Base-by-base conservation (phyloP, 768 basidiomycete genomes). In the Rhizopogon salebrosus region DNA sequence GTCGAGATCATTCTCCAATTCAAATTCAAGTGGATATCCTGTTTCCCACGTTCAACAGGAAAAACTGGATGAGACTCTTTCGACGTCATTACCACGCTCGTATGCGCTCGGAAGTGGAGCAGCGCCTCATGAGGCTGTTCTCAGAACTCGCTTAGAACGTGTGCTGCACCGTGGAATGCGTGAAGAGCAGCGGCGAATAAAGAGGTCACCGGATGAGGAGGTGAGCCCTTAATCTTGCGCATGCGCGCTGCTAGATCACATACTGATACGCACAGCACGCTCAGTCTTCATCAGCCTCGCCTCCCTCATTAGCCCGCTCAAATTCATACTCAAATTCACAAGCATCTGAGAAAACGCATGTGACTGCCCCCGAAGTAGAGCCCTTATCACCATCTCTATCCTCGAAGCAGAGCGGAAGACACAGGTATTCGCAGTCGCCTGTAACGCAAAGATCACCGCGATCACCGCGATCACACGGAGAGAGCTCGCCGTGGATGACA, bases 111-210 rank as follows among this genome's bases (percentile, higher is more conserved):
- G 45, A 2, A 22, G 31, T 34, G 67, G 68, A 22, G 54, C 75
- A 49, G 59, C 75, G 14, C 80, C 79, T 0, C 82, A 79, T 49
- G 80, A 77, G 59, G 78, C 77, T 40, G 82, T 79, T 22, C 70
- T 83, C 23, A 73, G 77, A 7, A 75, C 71, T 43, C 71, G 79
- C 10, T 66, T 83, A 16, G 83, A 84, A 66, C 65, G 75, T 1
- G 80, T 81, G 41, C 61, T 84, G n/a, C 64, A 67, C 53, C 61
- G 57, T 13, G 63, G 65, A 55, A 62, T 62, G 59, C 40, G 46
- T 26, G 46, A 48, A 29, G 48, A 48, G 20, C 23, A 42, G 14
- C 43, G 61, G 51, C 31, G 49, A 49, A 56, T 34, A 51, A 52
- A 46, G 27, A 38, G 53, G 49, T 49, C 48, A 42, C 31, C 48